phyloP scores from a whole-genome alignment of 495 filamentous ascomycete genomes.

The Aspergillus hancockii region DNA sequence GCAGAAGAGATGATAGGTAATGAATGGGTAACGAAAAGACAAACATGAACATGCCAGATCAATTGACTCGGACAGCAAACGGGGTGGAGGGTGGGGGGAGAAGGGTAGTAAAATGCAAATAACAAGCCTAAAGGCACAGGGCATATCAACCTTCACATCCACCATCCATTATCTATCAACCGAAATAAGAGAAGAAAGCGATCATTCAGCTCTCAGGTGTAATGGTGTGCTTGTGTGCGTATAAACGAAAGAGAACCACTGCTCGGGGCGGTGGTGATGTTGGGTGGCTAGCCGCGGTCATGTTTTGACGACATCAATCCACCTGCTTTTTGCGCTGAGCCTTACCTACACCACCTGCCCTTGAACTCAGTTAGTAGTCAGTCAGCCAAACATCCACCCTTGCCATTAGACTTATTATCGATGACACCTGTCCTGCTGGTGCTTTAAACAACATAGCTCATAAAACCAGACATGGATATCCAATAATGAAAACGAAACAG shows the following conservation, averaged over 20 bases:
- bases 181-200: background rate
- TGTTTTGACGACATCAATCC: background rate
- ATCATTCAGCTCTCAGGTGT: background rate
- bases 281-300: background rate
- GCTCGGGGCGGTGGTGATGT: background rate
- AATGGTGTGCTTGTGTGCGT: too few species aligned
- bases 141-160: background rate
- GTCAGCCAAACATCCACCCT: background rate
- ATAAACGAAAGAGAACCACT: background rate
- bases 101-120: background rate
- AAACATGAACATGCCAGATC: background rate
- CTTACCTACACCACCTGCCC: background rate
- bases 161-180: background rate
- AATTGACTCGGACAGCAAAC: background rate
- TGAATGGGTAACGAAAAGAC: conserved; percentile 1
- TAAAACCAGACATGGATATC: conserved; percentile 20
- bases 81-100: too few species aligned
- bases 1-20: background rate
- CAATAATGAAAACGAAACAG: conserved; percentile 4
- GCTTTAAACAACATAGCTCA: conserved; percentile 19
- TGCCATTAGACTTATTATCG: conserved; percentile 14
- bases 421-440: conserved; percentile 24
- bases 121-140: background rate
- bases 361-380: too few species aligned
- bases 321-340: background rate